These are phyloP conservation scores for Cryomyces minteri DNA, from an alignment of 495 filamentous ascomycete genomes.

Conservation along the genomic window DNA sequence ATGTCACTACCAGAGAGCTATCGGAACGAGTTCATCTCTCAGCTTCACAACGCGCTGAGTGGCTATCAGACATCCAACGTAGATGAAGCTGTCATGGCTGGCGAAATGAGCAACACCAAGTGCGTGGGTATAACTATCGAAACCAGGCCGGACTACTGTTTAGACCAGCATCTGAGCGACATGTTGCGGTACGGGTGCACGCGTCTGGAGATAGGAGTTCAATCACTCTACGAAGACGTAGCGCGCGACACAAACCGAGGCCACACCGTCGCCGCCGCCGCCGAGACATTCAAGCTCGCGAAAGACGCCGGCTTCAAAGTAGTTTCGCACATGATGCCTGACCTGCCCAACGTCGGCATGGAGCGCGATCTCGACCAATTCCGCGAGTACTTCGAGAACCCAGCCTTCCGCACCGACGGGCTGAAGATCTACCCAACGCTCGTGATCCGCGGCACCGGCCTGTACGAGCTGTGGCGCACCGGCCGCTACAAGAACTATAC, in stretches of 20 bases:
- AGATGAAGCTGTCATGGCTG: constrained; percentile 82
- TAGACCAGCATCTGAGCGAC: constrained; percentile 74
- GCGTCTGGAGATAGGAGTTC: constrained; percentile 82
- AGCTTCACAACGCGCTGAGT: constrained; percentile 88
- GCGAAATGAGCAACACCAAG: constrained; percentile 86
- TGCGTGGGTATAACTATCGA: constrained; percentile 98
- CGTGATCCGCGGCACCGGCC: constrained; percentile 88
- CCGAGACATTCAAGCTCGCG: constrained; percentile 81
- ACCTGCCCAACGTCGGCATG: constrained; percentile 95
- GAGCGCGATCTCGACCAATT: constrained; percentile 95
- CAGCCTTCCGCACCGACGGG: constrained; percentile 90
- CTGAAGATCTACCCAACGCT: constrained; percentile 97
- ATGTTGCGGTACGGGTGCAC: constrained; percentile 98
- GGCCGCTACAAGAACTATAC: constrained; percentile 98
- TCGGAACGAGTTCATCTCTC: constrained; percentile 79
- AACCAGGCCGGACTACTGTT: constrained; percentile 88
- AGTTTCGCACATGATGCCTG: constrained; percentile 98
- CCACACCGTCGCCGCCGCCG: constrained; percentile 86
- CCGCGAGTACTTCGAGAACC: constrained; percentile 93
- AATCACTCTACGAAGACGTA: constrained; percentile 96
- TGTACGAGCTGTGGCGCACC: constrained; percentile 95
- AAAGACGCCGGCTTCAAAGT: constrained; percentile 99
- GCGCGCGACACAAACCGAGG: constrained; percentile 93
- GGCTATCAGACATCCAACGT: constrained; percentile 84
- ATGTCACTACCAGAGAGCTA: constrained; percentile 88